These are phyloP conservation scores for Athelia sp. DNA, from an alignment of 1,284 basidiomycete genomes.

Conservation along the genomic window DNA sequence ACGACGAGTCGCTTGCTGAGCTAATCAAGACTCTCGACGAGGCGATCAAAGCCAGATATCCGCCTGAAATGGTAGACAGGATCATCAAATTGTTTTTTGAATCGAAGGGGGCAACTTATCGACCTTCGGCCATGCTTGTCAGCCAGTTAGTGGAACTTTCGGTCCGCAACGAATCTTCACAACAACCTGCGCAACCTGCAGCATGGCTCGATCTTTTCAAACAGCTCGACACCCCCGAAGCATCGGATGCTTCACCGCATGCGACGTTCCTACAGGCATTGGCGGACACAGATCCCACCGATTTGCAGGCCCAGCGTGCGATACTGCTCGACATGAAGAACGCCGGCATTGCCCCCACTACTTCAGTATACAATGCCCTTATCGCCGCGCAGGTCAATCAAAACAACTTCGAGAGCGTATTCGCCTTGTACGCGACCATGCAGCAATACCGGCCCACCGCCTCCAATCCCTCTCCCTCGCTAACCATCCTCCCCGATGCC, in stretches of 20 bases:
- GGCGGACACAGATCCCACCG: slow-evolving; percentile 21
- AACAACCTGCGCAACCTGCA: slow-evolving; percentile 9
- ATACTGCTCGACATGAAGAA: slow-evolving; percentile 35
- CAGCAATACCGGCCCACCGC: slow-evolving; percentile 21
- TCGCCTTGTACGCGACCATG: slow-evolving; percentile 37
- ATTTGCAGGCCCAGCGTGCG: slow-evolving; percentile 25
- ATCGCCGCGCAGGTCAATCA: slow-evolving; percentile 32
- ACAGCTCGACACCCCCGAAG: slow-evolving; percentile 2
- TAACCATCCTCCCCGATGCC: slow-evolving; percentile 30
- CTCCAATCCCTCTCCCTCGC: background rate
- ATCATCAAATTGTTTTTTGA: slow-evolving; percentile 23
- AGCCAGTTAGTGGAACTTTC: slow-evolving; percentile 32
- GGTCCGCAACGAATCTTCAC: slow-evolving; percentile 21
- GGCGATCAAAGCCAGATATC: background rate
- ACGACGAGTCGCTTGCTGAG: background rate
- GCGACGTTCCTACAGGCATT: slow-evolving; percentile 34
- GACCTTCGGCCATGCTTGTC: slow-evolving; percentile 26
- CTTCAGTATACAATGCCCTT: slow-evolving; percentile 41
- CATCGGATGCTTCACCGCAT: slow-evolving; percentile 22
- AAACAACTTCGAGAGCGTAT: slow-evolving; percentile 30
- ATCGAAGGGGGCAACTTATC: slow-evolving; percentile 25
- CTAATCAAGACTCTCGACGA: background rate
- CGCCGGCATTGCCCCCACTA: slow-evolving; percentile 30
- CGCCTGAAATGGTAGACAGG: background rate
- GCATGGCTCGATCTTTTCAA: slow-evolving; percentile 1